Base-by-base conservation (phyloP, 148 eudicot genomes). In the Rhododendron mucronatum region DNA sequence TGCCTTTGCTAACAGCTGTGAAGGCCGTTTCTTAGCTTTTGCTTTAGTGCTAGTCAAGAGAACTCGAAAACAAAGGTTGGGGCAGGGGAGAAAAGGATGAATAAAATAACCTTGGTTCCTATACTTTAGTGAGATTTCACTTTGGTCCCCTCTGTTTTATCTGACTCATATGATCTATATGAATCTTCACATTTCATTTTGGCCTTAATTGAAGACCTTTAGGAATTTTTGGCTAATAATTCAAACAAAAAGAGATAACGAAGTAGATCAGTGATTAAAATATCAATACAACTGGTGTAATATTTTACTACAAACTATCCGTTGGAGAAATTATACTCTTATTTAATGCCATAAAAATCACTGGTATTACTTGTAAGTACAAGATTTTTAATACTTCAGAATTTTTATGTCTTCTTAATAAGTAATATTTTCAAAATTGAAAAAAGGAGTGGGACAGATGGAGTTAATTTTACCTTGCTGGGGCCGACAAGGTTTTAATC, bases 41-140 rank as follows among this genome's bases (percentile, higher is more conserved):
- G 85, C 91, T 90, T 90, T 91, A 85, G 63, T 57, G 7, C 82
- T 85, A 90, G 86, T 85, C 86, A 85, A 85, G 87, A 65, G 80
- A 14, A 74, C 87, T 87, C 75, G 44, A 75, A 41, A 84, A 65
- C 84, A 87, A 88, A 83, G 80, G n/a, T 74, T 33, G 35, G 35
- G 35, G 45, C 41, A 26, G 63, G 67, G 35, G 67, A 55, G 55
- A 71, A 41, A 45, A 33, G 80, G 61, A 39, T 35, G 65, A 80
- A 76, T 41, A 77, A 41, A 71, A 37, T 81, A 37, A 85, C 23
- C 37, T 47, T 20, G 13, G 18, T 26, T 35, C 75, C 5, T 69
- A 12, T 28, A 69, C 75, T 69, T 69, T 12, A 26, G 39, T 69
- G 75, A 69, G 75, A 69, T 69, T 69, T 69, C 75, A 69, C 37